phyloP scores from a whole-genome alignment of 2,329 filamentous ascomycete genomes.

The Cordyceps militaris region DNA sequence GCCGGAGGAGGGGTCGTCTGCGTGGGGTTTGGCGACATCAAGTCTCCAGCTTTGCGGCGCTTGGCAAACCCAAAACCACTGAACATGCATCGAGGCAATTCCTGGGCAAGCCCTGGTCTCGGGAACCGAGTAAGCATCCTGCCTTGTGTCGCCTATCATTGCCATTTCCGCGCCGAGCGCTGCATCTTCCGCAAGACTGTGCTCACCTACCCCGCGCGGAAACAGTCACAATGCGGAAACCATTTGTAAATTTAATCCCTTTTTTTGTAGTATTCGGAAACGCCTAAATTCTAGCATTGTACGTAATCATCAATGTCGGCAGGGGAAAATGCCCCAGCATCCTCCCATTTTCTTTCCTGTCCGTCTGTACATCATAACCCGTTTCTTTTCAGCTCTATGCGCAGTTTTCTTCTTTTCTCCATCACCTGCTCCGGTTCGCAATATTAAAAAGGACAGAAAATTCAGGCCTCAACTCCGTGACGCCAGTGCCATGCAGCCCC shows the following conservation, averaged over 20 bases:
- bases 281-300: conserved; percentile 8
- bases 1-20: background rate
- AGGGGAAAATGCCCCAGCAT: background rate
- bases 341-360: background rate
- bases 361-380: background rate
- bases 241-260: background rate
- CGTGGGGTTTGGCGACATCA: background rate
- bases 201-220: background rate
- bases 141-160: conserved; percentile 5
- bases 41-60: background rate
- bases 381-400: conserved; percentile 1
- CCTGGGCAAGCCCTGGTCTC: background rate
- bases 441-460: conserved; percentile 9
- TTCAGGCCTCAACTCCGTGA: conserved; percentile 33
- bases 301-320: conserved; percentile 5
- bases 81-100: background rate
- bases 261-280: background rate
- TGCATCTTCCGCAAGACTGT: background rate
- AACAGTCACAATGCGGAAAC: background rate
- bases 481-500: conserved; percentile 33
- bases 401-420: background rate
- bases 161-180: background rate
- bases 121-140: background rate
- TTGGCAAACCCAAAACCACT: background rate
- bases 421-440: background rate